These are phyloP conservation scores for Miscanthus lutarioriparius DNA, from an alignment of 176 grass and related monocot species.

Conservation along the genomic window DNA sequence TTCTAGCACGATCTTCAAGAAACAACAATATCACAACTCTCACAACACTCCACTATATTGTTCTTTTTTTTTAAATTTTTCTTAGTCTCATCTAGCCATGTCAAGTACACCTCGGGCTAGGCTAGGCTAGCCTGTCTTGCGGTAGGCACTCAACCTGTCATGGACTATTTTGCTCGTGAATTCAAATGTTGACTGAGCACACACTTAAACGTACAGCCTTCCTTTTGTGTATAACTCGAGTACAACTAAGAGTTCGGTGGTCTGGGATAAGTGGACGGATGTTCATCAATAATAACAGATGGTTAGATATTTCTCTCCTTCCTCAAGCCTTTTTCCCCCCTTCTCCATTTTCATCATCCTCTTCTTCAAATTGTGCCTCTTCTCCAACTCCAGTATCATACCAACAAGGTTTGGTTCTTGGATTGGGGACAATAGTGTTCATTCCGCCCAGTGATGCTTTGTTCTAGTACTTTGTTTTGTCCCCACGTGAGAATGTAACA, in stretches of 20 bases:
- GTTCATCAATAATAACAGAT: neutral
- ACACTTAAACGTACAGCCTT: neutral
- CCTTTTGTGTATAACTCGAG: neutral
- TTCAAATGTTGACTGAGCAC: neutral
- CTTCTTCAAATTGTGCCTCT: neutral
- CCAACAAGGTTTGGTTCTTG: neutral
- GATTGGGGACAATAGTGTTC: neutral
- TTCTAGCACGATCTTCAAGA: too few relatives aligned
- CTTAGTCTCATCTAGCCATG: neutral
- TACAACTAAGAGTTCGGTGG: neutral
- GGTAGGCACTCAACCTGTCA: neutral
- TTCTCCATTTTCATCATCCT: neutral
- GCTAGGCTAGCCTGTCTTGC: neutral
- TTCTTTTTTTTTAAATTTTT: too few relatives aligned
- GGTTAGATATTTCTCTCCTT: neutral
- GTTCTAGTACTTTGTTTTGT: neutral
- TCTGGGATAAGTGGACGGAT: neutral
- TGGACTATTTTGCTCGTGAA: neutral
- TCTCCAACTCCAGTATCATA: too few relatives aligned
- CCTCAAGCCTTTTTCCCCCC: too few relatives aligned
- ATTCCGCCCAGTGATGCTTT: neutral
- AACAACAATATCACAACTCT: too few relatives aligned
- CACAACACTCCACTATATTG: too few relatives aligned
- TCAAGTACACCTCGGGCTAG: neutral
- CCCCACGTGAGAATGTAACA: neutral